These are phyloP conservation scores for Raffaelea ambrosiae DNA, from an alignment of 2,329 filamentous ascomycete species.

Conservation along the genomic window DNA sequence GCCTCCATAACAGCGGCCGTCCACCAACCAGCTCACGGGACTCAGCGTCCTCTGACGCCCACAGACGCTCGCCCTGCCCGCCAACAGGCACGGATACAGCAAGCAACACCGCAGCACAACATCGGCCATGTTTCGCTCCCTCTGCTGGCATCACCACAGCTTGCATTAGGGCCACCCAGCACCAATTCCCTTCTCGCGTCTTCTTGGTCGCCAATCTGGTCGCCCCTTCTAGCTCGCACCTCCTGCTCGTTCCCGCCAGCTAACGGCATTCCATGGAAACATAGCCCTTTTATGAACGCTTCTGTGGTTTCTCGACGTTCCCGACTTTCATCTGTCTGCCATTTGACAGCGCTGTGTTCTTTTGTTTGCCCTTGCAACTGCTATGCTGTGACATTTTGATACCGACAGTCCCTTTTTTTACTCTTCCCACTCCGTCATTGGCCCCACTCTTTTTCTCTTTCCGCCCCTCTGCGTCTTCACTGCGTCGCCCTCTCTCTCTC, in stretches of 20 bases:
- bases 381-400: neutral
- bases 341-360: neutral
- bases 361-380: neutral
- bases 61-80: too few relatives aligned
- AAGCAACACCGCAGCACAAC: slow-evolving; percentile 2
- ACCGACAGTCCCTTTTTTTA: neutral
- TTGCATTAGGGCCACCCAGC: neutral
- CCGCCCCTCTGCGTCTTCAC: too few relatives aligned
- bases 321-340: neutral
- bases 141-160: neutral
- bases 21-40: neutral
- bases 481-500: slow-evolving; percentile 1
- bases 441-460: slow-evolving; percentile 9
- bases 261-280: too few relatives aligned
- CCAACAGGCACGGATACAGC: too few relatives aligned
- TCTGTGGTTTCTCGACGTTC: too few relatives aligned
- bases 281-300: too few relatives aligned
- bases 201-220: too few relatives aligned
- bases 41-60: too few relatives aligned
- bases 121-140: neutral
- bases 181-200: neutral
- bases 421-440: slow-evolving; percentile 5
- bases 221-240: neutral
- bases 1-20: too few relatives aligned
- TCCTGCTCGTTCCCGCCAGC: neutral